phyloP scores from a whole-genome alignment of 495 filamentous ascomycete genomes.

The Bryoglossum gracile region DNA sequence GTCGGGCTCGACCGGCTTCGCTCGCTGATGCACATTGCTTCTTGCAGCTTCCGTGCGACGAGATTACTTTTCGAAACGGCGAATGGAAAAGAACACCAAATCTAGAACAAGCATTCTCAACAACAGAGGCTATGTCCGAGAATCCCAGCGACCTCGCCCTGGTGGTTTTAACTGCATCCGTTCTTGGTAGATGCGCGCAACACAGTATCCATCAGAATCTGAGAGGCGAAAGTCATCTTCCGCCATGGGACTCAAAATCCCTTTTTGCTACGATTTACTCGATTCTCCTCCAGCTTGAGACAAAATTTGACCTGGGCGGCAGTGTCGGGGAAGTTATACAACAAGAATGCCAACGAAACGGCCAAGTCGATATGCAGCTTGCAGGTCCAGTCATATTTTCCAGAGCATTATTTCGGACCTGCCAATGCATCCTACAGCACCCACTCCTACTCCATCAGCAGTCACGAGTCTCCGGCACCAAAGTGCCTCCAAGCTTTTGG shows the following conservation, averaged over 20 bases:
- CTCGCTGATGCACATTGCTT: constrained; percentile 28
- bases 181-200: constrained; percentile 27
- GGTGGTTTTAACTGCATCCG: constrained; percentile 27
- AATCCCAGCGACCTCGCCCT: constrained; percentile 24
- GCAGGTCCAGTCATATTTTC: constrained; percentile 27
- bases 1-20: constrained; percentile 24
- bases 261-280: constrained; percentile 27
- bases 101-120: constrained; percentile 22
- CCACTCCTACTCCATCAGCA: constrained; percentile 22
- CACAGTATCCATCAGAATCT: constrained; percentile 21
- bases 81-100: constrained; percentile 24
- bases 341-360: constrained; percentile 5
- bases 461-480: background rate
- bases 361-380: constrained; percentile 15
- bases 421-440: constrained; percentile 30
- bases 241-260: constrained; percentile 31
- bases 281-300: constrained; percentile 26
- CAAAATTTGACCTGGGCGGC: constrained; percentile 21
- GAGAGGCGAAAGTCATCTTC: constrained; percentile 15
- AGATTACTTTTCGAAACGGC: constrained; percentile 20
- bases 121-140: constrained; percentile 20
- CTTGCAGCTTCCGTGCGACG: constrained; percentile 29
- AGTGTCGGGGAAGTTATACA: constrained; percentile 4
- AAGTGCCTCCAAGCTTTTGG: background rate
- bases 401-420: constrained; percentile 27